Conservation (phyloP, 176 grass and related monocot species). For the Pontederia crassipes region DNA sequence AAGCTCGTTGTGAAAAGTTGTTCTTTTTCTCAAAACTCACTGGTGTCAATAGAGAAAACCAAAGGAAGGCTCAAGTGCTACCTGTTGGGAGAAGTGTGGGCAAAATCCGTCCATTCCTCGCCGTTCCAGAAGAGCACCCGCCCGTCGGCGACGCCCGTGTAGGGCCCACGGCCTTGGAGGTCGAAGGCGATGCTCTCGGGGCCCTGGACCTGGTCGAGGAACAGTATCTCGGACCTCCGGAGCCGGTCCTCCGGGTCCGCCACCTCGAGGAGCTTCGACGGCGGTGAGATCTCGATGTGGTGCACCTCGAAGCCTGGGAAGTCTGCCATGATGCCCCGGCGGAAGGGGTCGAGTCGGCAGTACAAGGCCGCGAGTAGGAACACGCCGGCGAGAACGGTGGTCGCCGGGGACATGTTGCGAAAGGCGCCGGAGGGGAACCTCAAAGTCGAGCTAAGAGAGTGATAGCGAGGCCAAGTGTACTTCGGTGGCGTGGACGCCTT, state of each 20-base stretch:
- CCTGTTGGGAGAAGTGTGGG: constrained; percentile 66
- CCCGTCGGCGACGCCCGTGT: constrained; percentile 84
- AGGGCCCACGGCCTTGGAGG: constrained; percentile 65
- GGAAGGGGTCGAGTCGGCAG: constrained; percentile 74
- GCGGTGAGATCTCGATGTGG: constrained; percentile 31
- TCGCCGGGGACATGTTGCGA: constrained; percentile 15
- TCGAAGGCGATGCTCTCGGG: constrained; percentile 92
- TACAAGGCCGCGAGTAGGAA: constrained; percentile 33
- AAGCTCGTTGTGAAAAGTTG: too few species aligned
- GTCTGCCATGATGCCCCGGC: constrained; percentile 53
- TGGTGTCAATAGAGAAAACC: neutral
- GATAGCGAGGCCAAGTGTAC: too few species aligned
- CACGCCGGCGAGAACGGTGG: constrained; percentile 15
- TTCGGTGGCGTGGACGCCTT: too few species aligned
- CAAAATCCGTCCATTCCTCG: constrained; percentile 55
- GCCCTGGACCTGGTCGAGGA: constrained; percentile 73
- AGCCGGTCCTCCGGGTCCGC: constrained; percentile 51
- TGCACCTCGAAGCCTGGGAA: constrained; percentile 80
- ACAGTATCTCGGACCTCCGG: constrained; percentile 55
- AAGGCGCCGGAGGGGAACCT: too few species aligned
- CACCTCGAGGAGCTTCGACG: constrained; percentile 37
- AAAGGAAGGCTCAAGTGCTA: neutral
- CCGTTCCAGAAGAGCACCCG: constrained; percentile 79
- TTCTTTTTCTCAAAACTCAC: too few species aligned
- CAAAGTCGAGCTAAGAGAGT: too few species aligned